A percentile compares a stretch with the other conserved stretches of the same genome.
Evolutionary conservation across 2,329 filamentous ascomycete genomes (phyloP).

Genomic region (Leptosphaerulina australis): DNA sequence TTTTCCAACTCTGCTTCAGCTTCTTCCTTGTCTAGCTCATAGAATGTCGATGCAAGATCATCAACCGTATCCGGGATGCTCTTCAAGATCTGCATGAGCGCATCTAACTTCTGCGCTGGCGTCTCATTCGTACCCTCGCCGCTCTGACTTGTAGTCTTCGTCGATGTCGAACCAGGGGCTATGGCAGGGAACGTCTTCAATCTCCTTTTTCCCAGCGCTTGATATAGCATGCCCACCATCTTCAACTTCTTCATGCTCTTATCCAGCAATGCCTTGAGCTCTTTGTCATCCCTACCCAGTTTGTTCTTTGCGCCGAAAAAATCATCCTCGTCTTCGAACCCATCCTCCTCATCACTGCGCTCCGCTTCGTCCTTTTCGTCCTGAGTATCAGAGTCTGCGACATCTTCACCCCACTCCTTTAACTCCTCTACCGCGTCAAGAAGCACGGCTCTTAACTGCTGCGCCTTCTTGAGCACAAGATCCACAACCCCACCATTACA

Average conservation of each 20-base stretch:
- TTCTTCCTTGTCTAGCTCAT: slow-evolving; percentile 66
- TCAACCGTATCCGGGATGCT: slow-evolving; percentile 71
- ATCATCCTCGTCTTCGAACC: slow-evolving; percentile 60
- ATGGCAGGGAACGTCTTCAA: slow-evolving; percentile 58
- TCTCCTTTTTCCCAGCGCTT: slow-evolving; percentile 71
- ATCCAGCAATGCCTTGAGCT: slow-evolving; percentile 71
- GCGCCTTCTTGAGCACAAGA: slow-evolving; percentile 71
- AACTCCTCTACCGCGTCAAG: slow-evolving; percentile 85
- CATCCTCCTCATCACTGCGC: slow-evolving; percentile 46
- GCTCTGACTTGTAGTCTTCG: slow-evolving; percentile 8
- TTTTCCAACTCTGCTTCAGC: slow-evolving; percentile 65
- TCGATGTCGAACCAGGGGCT: slow-evolving; percentile 3
- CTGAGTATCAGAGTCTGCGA: slow-evolving; percentile 61
- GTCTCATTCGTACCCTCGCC: slow-evolving; percentile 4
- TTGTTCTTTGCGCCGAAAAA: slow-evolving; percentile 67
- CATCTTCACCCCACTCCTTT: slow-evolving; percentile 84
- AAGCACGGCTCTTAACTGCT: slow-evolving; percentile 75
- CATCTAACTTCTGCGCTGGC: slow-evolving; percentile 55
- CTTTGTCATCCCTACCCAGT: slow-evolving; percentile 65
- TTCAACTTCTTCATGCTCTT: slow-evolving; percentile 68
- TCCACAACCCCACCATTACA: slow-evolving; percentile 71
- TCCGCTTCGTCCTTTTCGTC: slow-evolving; percentile 50
- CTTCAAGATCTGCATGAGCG: slow-evolving; percentile 62
- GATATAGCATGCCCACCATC: slow-evolving; percentile 70
- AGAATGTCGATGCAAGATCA: slow-evolving; percentile 73